A percentile compares a stretch with the other conserved stretches of the same genome.
Evolutionary conservation across 768 basidiomycete genomes (phyloP).

Genomic region (Auriculariales sp.): DNA sequence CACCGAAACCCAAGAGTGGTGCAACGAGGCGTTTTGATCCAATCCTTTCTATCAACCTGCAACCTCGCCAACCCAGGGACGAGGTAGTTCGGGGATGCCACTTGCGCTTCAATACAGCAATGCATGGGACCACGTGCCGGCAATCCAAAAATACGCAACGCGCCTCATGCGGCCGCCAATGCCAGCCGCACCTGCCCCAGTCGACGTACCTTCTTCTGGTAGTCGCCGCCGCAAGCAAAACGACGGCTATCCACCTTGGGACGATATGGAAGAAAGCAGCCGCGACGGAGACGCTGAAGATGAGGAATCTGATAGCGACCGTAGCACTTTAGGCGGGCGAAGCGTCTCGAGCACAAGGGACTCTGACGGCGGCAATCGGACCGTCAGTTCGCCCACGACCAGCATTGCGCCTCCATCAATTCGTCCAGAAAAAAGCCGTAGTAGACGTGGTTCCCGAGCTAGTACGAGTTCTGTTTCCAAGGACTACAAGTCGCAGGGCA

Average conservation of each 20-base stretch:
- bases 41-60: constrained; percentile 10
- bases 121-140: constrained; percentile 74
- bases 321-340: neutral
- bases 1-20: neutral
- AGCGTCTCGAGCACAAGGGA: neutral
- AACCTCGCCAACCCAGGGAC: constrained; percentile 1
- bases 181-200: constrained; percentile 29
- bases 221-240: constrained; percentile 20
- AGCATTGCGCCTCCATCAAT: neutral
- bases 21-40: constrained; percentile 5
- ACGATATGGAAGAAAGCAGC: constrained; percentile 53
- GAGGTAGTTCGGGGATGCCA: constrained; percentile 30
- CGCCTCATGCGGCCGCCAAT: constrained; percentile 33
- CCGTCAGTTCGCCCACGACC: neutral
- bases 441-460: neutral
- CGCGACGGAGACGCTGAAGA: constrained; percentile 73
- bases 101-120: constrained; percentile 52
- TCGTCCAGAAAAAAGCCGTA: constrained; percentile 13
- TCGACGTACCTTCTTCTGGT: constrained; percentile 25
- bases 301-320: constrained; percentile 17
- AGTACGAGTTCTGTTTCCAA: constrained; percentile 11
- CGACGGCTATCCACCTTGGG: constrained; percentile 28
- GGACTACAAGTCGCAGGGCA: constrained; percentile 49
- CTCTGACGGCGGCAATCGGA: neutral
- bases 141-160: constrained; percentile 63